Percentiles rank a stretch among this genome's conserved stretches.
Evolutionary conservation across 2,329 filamentous ascomycete genomes (phyloP).

Genomic region (Botrytis medusae): DNA sequence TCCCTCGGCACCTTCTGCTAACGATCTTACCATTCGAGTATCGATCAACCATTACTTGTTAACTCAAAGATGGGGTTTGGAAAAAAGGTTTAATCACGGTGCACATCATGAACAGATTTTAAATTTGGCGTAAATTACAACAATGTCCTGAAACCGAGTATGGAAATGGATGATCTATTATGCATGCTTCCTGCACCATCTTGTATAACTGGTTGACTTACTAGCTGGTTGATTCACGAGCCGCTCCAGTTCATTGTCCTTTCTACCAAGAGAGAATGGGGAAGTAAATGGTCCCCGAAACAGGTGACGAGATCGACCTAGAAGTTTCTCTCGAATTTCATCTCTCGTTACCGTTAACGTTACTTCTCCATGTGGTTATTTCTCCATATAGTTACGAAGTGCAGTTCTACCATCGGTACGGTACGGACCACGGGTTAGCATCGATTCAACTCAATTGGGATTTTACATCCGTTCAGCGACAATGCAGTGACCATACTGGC

Average conservation of each 20-base stretch:
- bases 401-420: neutral
- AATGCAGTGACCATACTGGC: neutral
- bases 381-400: neutral
- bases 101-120: constrained; percentile 6
- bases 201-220: neutral
- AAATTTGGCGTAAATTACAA: neutral
- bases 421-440: neutral
- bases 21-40: constrained; percentile 5
- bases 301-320: neutral
- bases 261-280: neutral
- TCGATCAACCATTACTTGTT: neutral
- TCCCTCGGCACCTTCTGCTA: neutral
- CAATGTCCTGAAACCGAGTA: neutral
- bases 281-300: neutral
- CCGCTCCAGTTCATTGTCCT: neutral
- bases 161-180: neutral
- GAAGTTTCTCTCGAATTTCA: neutral
- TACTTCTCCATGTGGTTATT: neutral
- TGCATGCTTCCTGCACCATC: neutral
- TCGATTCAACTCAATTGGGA: constrained; percentile 6
- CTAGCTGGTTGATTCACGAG: neutral
- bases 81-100: constrained; percentile 8
- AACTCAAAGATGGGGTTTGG: neutral
- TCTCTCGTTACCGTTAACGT: neutral
- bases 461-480: neutral